Base-by-base conservation (phyloP, 1,284 basidiomycete genomes). In the Ustilago xerochloae region DNA sequence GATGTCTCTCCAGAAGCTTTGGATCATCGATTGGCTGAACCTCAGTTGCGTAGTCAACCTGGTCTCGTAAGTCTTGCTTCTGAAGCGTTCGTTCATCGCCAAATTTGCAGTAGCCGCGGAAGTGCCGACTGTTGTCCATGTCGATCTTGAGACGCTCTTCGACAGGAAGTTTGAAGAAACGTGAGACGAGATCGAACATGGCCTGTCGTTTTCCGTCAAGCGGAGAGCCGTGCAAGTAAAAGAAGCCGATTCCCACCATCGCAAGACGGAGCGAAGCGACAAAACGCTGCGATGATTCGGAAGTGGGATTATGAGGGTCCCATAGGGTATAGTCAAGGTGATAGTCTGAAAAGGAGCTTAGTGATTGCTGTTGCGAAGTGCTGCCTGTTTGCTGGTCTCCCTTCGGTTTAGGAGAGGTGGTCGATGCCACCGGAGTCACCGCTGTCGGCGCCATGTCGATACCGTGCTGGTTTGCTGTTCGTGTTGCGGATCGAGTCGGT, bases 221-320 rank as follows among this genome's bases (percentile, higher is more conserved):
- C 2, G 79, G 79, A 0, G 67, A 70, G 53, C 63, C 50, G 52
- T 63, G 61, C 15, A 81, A 75, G 56, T 79, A 78, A 56, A 81
- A 81, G 67, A 81, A 79, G 26, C 78, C 78, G 16, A 77, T 57
- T 5, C 77, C 78, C 3, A 75, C 64, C 64, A 77, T 70, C 39
- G 70, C 64, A 3, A 41, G 30, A 16, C 76, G 66, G 6, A 80
- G 71, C 0, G 58, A 50, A 16, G 61, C 30, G 48, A 77, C 57
- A 54, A 79, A 79, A 15, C 43, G 58, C 3, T 43, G 63, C 0
- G 67, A 70, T 1, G 57, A 50, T 16, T 38, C 24, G 1, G 63
- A 66, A 22, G 33, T 39, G 0, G 63, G 67, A 2, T 47, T 18
- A 24, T 50, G 3, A 2, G 67, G 49, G 0, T 67, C 20, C 72